Conservation (phyloP, 2,329 filamentous ascomycete species). For the Emergomyces pasteurianus region DNA sequence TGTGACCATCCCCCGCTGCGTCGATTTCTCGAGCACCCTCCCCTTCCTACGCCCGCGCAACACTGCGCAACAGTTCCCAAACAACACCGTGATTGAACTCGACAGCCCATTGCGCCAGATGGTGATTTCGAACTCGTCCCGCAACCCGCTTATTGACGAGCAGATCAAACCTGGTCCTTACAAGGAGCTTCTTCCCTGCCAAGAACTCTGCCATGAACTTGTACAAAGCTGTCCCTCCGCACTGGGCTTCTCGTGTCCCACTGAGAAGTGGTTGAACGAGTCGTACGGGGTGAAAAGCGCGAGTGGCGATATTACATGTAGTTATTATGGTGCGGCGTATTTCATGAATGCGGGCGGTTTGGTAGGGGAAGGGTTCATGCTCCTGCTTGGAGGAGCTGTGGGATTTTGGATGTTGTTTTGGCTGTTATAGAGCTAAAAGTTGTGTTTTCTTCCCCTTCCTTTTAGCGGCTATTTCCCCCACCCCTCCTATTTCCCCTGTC, state of each 20-base stretch:
- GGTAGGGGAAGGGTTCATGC: slow-evolving; percentile 1
- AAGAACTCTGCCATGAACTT: slow-evolving; percentile 75
- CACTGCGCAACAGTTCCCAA: slow-evolving; percentile 56
- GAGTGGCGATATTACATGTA: slow-evolving; percentile 41
- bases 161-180: slow-evolving; percentile 73
- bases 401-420: slow-evolving; percentile 9
- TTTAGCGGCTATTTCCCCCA: too few species aligned
- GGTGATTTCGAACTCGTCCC: slow-evolving; percentile 44
- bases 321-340: slow-evolving; percentile 50
- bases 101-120: slow-evolving; percentile 20
- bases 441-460: neutral
- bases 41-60: slow-evolving; percentile 57
- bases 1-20: slow-evolving; percentile 82
- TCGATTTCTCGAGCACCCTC: slow-evolving; percentile 56
- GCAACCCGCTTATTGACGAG: slow-evolving; percentile 62
- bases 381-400: neutral
- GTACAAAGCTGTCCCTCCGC: slow-evolving; percentile 72
- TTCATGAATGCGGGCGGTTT: slow-evolving; percentile 30
- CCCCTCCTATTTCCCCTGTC: neutral
- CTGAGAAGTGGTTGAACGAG: slow-evolving; percentile 34
- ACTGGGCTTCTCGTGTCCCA: slow-evolving; percentile 66
- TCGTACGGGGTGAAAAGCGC: slow-evolving; percentile 39
- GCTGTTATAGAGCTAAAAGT: neutral
- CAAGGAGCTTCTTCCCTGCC: slow-evolving; percentile 81
- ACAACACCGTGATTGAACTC: slow-evolving; percentile 39